These are phyloP conservation scores for Diaporthe sp. DNA, from an alignment of 2,329 filamentous ascomycete species.

Conservation along the genomic window DNA sequence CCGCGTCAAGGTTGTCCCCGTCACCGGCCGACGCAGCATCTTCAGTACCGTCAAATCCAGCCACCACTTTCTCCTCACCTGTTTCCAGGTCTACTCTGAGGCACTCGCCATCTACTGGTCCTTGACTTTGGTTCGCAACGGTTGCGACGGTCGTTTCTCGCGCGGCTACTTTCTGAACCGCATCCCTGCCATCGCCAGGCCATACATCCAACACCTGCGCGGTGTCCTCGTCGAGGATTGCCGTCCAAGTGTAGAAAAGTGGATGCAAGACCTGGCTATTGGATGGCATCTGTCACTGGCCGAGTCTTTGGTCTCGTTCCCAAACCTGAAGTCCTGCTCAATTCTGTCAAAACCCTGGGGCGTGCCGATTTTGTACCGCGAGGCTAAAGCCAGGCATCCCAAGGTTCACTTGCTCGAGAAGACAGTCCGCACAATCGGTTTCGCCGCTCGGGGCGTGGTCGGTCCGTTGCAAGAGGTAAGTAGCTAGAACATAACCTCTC, in stretches of 20 bases:
- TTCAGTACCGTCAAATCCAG: not conserved
- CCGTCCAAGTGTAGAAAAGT: not conserved
- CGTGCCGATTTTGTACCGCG: too few relatives aligned
- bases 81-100: not conserved
- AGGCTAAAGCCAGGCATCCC: not conserved
- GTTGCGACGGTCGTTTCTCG: not conserved
- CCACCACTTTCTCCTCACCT: slow-evolving; percentile 14
- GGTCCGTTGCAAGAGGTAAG: not conserved
- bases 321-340: not conserved
- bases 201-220: not conserved
- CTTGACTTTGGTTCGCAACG: not conserved
- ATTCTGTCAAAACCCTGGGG: not conserved
- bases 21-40: not conserved
- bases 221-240: not conserved
- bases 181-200: not conserved
- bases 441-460: too few relatives aligned
- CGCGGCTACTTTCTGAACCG: not conserved
- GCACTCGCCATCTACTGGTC: slow-evolving; percentile 12
- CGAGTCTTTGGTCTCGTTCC: not conserved
- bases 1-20: not conserved
- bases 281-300: not conserved
- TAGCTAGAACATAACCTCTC: not conserved
- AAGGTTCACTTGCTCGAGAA: not conserved
- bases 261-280: not conserved
- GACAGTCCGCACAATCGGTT: too few relatives aligned